Evolutionary conservation across 495 filamentous ascomycete species (phyloP).

Genomic region (Platismatia glauca): DNA sequence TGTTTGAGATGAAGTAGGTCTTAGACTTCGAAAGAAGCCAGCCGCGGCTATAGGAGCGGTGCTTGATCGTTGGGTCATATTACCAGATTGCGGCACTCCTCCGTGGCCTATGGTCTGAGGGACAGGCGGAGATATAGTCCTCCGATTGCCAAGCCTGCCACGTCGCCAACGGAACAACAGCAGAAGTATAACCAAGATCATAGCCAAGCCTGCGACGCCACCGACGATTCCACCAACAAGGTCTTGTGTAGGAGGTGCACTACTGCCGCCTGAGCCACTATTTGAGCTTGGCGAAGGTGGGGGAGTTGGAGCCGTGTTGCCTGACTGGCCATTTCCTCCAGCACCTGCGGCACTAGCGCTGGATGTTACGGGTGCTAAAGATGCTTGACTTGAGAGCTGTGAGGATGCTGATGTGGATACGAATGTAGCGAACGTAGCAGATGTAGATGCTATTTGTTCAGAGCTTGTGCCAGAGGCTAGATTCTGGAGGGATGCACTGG

Average conservation of each 20-base stretch:
- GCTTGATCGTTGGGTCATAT: conserved; percentile 44
- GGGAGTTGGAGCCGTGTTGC: conserved; percentile 20
- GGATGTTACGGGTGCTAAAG: conserved; percentile 19
- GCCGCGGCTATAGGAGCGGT: conserved; percentile 49
- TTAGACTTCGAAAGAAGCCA: conserved; percentile 38
- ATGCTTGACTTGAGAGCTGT: conserved; percentile 22
- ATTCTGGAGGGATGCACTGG: background rate
- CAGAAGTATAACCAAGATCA: conserved; percentile 47
- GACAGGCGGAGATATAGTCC: conserved; percentile 28
- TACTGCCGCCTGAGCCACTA: conserved; percentile 15
- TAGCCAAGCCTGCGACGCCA: conserved; percentile 52
- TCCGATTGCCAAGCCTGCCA: conserved; percentile 24
- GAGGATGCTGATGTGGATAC: conserved; percentile 12
- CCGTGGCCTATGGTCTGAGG: conserved; percentile 24
- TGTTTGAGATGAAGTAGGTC: conserved; percentile 27
- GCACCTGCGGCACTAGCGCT: conserved; percentile 11
- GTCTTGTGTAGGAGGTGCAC: conserved; percentile 26
- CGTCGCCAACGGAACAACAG: conserved; percentile 46
- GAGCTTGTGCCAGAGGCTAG: background rate
- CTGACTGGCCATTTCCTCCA: conserved; percentile 18
- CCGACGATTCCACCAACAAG: conserved; percentile 61
- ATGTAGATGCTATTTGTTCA: background rate
- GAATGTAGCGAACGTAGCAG: conserved; percentile 4
- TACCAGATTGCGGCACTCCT: conserved; percentile 21
- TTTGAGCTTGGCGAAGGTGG: conserved; percentile 20